Base-by-base conservation (phyloP, 352 stramenopile species). In the Pythium volutum region DNA sequence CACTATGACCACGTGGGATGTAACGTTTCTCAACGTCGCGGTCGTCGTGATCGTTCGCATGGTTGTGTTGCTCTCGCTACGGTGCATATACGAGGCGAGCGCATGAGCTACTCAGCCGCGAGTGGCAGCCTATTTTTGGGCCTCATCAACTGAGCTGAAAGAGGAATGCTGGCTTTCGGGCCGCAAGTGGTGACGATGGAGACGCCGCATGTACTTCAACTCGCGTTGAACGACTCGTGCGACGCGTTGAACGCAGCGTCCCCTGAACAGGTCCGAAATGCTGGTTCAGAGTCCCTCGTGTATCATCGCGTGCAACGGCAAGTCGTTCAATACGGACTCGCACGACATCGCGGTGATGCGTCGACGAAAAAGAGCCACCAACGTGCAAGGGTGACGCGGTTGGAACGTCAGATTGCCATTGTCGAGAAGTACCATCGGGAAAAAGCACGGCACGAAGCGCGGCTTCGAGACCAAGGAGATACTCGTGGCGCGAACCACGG, bases 381-480 rank as follows among this genome's bases (percentile, higher is more conserved):
- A 5, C 20, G 26, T 12, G 55, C 59, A 15, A 36, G 50, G 7
- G 26, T 36, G 0, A 68, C 59, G 9, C 66, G 66, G 16, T 20
- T 63, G 2, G 54, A 73, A 16, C 51, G 46, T 18, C 66, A 73
- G 45, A 22, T 68, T 16, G 66, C 59, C 2, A 73, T 73, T 41
- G 55, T 73, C 33, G 59, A 73, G 18, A 53, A 60, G 20, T 73
- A 66, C 15, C 47, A 46, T 18, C 54, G 51, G 0, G 29, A 71
- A 22, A 50, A 60, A 29, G 41, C 31, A 3, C 22, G 48, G 26
- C 33, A 62, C 7, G 25, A 48, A 11, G 18, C 10, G 11, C 42
- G 34, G 18, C 36, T 55, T 7, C 38, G 45, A 22, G 12, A 11
- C 0, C 4, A 5, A 18, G 45, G 23, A 34, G 31, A 56, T 31